Conservation (phyloP, 257 asterid genomes). For the Verbena officinalis region DNA sequence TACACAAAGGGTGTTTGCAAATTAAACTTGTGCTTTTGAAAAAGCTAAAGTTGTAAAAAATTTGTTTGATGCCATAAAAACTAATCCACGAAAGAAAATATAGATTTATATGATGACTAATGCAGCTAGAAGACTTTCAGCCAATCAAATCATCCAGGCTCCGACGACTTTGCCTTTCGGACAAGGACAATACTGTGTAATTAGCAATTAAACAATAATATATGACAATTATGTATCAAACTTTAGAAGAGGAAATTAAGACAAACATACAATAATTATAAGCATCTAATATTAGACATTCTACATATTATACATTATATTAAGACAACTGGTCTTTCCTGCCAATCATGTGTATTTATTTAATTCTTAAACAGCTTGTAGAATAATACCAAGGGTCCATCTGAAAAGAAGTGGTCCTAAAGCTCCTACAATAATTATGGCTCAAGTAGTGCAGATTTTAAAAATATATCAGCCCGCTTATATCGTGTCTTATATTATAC, state of each 20-base stretch:
- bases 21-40: no score
- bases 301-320: no score
- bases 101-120: background rate
- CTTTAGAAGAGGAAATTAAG: background rate
- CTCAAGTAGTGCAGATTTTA: slow-evolving; percentile 22
- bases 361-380: background rate
- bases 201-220: background rate
- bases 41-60: no score
- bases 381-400: background rate
- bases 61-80: slow-evolving; percentile 5
- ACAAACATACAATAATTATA: background rate
- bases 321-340: background rate
- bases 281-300: no score
- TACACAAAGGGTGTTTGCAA: no score
- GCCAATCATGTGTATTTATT: background rate
- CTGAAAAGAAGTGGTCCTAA: slow-evolving; percentile 28
- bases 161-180: no score
- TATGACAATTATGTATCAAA: no score
- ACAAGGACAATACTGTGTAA: no score
- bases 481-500: slow-evolving; percentile 17
- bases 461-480: background rate
- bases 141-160: background rate
- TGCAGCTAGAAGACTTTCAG: slow-evolving; percentile 3
- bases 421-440: slow-evolving; percentile 30
- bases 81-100: background rate